Base-by-base conservation (phyloP, 1,284 basidiomycete species). In the Ustanciosporium gigantosporum region DNA sequence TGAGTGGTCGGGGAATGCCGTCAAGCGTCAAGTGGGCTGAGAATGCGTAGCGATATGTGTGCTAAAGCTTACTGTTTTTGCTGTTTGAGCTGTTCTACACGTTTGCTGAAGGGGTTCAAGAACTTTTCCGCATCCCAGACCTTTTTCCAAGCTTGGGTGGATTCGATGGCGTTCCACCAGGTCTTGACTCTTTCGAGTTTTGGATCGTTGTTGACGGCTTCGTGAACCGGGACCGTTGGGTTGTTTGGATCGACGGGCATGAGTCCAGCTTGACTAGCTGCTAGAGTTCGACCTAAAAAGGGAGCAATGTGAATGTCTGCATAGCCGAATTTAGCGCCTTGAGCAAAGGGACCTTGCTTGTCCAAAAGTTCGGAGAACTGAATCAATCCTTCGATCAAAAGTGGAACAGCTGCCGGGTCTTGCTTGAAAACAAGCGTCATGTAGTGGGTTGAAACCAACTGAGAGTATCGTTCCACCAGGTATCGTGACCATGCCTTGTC, bases 121-220 rank as follows among this genome's bases (percentile, higher is more conserved):
- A 38, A 53, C 34, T 34, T 31, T 13, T 42, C 19, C 16, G 46
- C 50, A 9, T 27, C 25, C 51, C 51, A 55, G 17, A 55, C 45
- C 25, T 42, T 34, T 2, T 23, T 22, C 45, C 51, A 55, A 7
- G 20, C 45, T 21, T 34, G 20, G 1, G 21, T 24, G 1, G 3
- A 2, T 25, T 47, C 22, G 16, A 55, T 41, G 2, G 51, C 51
- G 2, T 29, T 16, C 51, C 45, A 55, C 51, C 51, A 55, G 24
- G 19, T 8, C 15, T 36, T 42, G 5, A 55, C 23, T 15, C 45
- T 32, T 22, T 37, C 51, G 11, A 55, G 14, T 3, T 36, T 44
- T 14, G 25, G 27, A 15, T 3, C 32, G 2, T 36, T 41, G 11
- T 42, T 31, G 9, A 55, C 19, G 20, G 37, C 40, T 3, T 55